Evolutionary conservation across 805 yeast species (phyloP), one percentile per base, ranked within the genome.

Genomic region (Barnettozyma pratensis): DNA sequence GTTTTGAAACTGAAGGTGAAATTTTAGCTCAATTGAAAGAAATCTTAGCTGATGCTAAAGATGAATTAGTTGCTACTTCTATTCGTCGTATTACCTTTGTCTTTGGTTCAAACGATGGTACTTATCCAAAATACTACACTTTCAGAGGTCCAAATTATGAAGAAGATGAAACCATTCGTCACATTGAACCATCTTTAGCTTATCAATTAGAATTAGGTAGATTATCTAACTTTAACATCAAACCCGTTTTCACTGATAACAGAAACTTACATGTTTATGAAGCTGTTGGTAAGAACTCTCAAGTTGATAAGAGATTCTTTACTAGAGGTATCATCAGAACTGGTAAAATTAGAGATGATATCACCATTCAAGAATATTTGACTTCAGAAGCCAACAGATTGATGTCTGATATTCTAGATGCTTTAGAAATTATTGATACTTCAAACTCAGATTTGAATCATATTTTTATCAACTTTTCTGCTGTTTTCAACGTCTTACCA

Each of bases 321-420:
- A 91, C 96, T 19, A 83, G 99, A 72, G 98, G 98, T 72, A 87
- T 94, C 54, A 89, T 94, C 50, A 82, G 99, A 68, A 95, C 99
- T 34, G 98, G 97, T 51, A 83, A 91, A 49, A 86, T 94, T 58
- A 82, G 94, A 61, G 96, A 89, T 62, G 97, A 92, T 61, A 85
- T 94, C 53, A 81, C 95, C 45, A 90, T 94, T 42, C 85, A 92
- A 59, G 97, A 92, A 67, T 94, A 94, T 62, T 78, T 94, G 68
- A 92, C 91, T 56, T 90, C 97, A 11, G 99, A 94, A 72, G 95
- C 97, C 26, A 91, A 94, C 69, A 79, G 97, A 63, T 80, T 94
- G 66, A 92, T 94, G 96, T 81, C 91, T 59, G 97, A 92, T 64
- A 91, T 94, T 61, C 76, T 94, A 69, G 98, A 94, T 67, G 92